Base-by-base conservation (phyloP, 345 rosid species). In the Trapa bicornis region DNA sequence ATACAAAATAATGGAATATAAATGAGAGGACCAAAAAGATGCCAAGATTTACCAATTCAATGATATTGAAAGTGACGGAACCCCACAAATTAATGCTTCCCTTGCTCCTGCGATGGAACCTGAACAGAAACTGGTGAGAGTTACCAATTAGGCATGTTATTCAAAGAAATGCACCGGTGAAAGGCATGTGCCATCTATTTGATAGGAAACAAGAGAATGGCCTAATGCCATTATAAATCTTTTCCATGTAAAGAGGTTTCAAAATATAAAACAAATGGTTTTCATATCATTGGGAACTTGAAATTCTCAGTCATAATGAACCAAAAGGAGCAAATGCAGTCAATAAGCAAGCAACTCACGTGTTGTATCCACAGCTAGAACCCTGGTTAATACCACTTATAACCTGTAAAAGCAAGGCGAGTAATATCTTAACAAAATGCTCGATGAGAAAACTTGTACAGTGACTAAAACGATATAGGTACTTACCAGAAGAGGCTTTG, bases 301-400 rank as follows among this genome's bases (percentile, higher is more conserved):
- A 22, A 22, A 22, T 22, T 22, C 29, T 22, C 29, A 22, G 29
- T 22, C 29, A 22, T 22, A 22, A 22, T 22, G 29, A 22, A 22
- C 29, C 29, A 22, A 22, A 22, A 22, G 29, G 29, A 22, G 29
- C 29, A 22, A 22, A 22, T 22, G 29, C 29, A 22, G 29, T 22
- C 29, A 22, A 22, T 22, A 22, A 2, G 43, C 64, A 42, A 38
- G 71, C 67, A 53, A 70, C 85, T 73, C 75, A 95, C 99, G 76
- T 84, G 75, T 91, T 85, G 75, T 86, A 83, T 66, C 99, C 99
- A 78, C 97, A 95, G 82, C 83, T 87, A 67, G 96, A 83, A 66
- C 97, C 99, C 75, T 74, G 84, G 65, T 87, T 89, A 70, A 95
- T 89, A 79, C 99, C 99, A 82, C 97, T 86, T 67, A 95, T 86